phyloP scores from a whole-genome alignment of 768 basidiomycete species.

The Hericium coralloides region DNA sequence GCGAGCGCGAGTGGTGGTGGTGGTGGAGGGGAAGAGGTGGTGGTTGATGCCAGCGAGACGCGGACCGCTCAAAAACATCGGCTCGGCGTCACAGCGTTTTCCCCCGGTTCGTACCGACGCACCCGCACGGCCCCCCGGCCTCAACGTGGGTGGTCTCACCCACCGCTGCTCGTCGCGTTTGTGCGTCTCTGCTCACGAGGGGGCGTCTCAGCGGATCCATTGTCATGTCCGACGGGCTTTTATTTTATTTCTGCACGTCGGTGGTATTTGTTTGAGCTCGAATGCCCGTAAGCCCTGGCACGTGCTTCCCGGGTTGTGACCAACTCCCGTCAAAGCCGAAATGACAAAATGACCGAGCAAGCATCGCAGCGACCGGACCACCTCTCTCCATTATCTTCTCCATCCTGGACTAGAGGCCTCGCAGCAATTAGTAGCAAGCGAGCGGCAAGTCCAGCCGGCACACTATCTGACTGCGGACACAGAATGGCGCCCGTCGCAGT shows the following conservation, averaged over 20 bases:
- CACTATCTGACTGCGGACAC: neutral
- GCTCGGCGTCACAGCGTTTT: neutral
- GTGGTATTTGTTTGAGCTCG: too few relatives aligned
- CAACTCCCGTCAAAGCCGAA: neutral
- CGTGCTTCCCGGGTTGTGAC: neutral
- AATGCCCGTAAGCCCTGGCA: neutral
- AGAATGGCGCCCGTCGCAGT: neutral
- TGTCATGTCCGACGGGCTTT: too few relatives aligned
- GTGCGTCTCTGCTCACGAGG: too few relatives aligned
- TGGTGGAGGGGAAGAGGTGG: conserved; percentile 14
- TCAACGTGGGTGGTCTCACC: neutral
- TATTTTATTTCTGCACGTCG: too few relatives aligned
- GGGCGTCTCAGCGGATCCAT: too few relatives aligned
- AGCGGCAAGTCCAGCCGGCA: too few relatives aligned
- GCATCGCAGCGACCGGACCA: too few relatives aligned
- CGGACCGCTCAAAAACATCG: neutral
- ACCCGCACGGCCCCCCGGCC: neutral
- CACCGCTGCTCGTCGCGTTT: too few relatives aligned
- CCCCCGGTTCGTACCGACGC: neutral
- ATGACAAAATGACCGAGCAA: neutral
- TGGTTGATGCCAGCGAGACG: conserved; percentile 1
- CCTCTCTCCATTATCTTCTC: neutral
- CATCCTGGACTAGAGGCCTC: neutral
- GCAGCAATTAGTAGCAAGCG: too few relatives aligned
- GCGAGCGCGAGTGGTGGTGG: conserved; percentile 16